Base-by-base conservation (phyloP, 352 stramenopile genomes). In the Phytophthora ramorum region DNA sequence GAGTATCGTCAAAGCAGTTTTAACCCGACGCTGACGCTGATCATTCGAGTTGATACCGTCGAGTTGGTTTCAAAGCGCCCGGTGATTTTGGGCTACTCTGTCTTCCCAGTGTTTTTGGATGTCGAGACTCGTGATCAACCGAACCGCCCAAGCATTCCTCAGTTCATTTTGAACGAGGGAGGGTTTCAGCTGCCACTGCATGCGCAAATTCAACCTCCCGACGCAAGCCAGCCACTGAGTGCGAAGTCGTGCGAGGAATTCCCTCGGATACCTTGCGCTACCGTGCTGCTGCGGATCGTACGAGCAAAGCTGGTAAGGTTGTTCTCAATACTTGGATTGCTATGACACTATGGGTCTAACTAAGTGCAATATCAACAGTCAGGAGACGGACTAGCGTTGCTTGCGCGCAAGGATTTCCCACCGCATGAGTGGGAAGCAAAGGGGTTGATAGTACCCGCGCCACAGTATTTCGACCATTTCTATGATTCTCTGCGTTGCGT, bases 31-130 rank as follows among this genome's bases (percentile, higher is more conserved):
- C 64, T 92, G 26, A 96, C 88, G n/a, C 62, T 97, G 14, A 57
- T 97, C 26, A 78, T 97, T 35, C 85, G 91, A 17, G 46, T 97
- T 10, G 91, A 97, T 43, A 96, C 89, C 1, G 60, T 97, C 34
- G 82, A 97, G 49, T 13, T 69, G 2, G 48, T 57, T 26, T 87
- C 75, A 7, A 87, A 81, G 45, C 52, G 69, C 17, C 64, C 84
- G 6, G 70, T 79, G 10, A 93, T 91, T 16, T 51, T 97, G 24
- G 91, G 88, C 6, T 97, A 97, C 51, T 69, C 80, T 1, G 41
- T 80, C 0, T 64, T 96, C 16, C 71, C 89, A 2, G 63, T 90
- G 3, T 97, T 97, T 63, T 49, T 95, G 9, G 80, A 96, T 51
- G 51, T 63, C 5, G 85, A 92, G 17, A 89, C 73, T 14, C 55